Conservation (phyloP, 169 alveolate genomes). For the Babesia divergens region DNA sequence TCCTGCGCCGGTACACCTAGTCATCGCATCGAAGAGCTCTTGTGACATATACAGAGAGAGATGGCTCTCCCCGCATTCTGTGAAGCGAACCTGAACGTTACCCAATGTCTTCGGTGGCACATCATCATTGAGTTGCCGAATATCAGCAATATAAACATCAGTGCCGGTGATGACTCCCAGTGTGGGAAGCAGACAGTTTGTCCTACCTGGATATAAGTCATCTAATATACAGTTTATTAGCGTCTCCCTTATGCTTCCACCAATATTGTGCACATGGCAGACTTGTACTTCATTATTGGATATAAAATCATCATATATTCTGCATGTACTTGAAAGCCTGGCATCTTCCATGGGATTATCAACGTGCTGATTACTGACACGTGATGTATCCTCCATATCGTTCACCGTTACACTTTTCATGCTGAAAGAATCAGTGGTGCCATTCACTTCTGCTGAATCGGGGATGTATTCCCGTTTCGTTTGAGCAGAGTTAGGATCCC, state of each 20-base stretch:
- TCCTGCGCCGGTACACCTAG: background rate
- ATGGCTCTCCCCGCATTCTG: background rate
- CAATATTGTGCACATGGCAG: too few species aligned
- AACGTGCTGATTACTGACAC: too few species aligned
- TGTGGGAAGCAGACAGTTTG: background rate
- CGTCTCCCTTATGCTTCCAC: background rate
- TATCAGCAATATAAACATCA: background rate
- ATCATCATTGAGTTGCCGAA: too few species aligned
- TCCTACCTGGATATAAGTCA: background rate
- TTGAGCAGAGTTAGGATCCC: too few species aligned
- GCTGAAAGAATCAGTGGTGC: background rate
- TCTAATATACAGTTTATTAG: background rate
- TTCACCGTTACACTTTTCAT: too few species aligned
- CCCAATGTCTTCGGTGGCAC: too few species aligned
- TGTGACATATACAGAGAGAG: background rate
- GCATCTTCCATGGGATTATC: too few species aligned
- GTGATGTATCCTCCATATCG: too few species aligned
- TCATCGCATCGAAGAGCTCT: background rate
- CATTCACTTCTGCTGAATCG: background rate
- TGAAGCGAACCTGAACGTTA: background rate
- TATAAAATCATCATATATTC: too few species aligned
- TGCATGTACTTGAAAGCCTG: too few species aligned
- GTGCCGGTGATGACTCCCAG: background rate
- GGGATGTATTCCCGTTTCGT: background rate
- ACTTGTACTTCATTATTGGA: too few species aligned